Base-by-base conservation (phyloP, 2,329 filamentous ascomycete species). In the Orbilia ellipsospora region DNA sequence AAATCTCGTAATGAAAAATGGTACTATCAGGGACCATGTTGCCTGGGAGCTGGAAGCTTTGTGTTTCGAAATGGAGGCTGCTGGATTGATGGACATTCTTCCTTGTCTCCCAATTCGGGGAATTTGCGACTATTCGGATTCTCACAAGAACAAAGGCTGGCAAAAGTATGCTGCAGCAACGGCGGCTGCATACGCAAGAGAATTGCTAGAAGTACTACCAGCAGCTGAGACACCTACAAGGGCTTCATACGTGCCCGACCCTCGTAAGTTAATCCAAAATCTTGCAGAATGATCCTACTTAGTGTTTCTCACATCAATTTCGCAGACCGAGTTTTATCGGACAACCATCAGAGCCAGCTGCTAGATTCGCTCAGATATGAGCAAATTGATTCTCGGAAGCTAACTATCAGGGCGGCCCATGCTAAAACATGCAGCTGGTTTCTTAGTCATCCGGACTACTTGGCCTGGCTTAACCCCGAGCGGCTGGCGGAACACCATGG, bases 361-460 rank as follows among this genome's bases (percentile, higher is more conserved):
- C 62, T 84, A 3, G 69, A 82, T 0, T 82, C 81, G 0, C 77
- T 85, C 0, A 64, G 73, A 16, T 85, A 84, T n/a, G 78, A 81
- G 0, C 80, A 84, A 36, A 82, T 85, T 0, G 80, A 84, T 67
- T 78, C 81, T 44, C 83, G 83, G 0, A 80, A 82, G 8, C 78
- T 77, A 1, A 82, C 61, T 0, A 83, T 86, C 52, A 82, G 81
- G 45, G 76, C 79, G 0, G 83, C 84, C 0, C 79, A 84, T 66
- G 68, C 74, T 0, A 80, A 79, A 18, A 84, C 84, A 0, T 85
- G 83, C 72, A 77, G 79, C 67, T 86, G 84, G 84, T 78, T 86
- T 0, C 73, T 84, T 0, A 68, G 80, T 0, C 79, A 78, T 36
- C 3, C 76, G 0, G 62, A 82, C 45, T 85, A 83, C 61, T 52